phyloP scores from a whole-genome alignment of 768 basidiomycete genomes.

The Fomitopsis pulvina region DNA sequence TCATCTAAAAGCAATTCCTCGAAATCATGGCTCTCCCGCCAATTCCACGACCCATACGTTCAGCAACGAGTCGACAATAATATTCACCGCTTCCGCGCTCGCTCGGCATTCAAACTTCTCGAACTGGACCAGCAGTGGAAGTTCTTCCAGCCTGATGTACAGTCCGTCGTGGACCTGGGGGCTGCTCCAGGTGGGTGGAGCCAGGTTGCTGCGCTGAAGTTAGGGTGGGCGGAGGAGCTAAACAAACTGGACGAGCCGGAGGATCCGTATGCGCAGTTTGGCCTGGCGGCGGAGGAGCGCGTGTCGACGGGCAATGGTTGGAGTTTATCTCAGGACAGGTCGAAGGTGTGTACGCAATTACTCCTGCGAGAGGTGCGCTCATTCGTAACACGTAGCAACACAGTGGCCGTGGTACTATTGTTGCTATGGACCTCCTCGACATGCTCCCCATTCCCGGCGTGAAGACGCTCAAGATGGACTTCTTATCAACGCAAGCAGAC shows the following conservation, averaged over 20 bases:
- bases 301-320: too few species aligned
- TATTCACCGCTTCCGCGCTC: constrained; percentile 58
- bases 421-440: constrained; percentile 77
- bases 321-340: too few species aligned
- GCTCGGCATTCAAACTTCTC: constrained; percentile 89
- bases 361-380: not conserved
- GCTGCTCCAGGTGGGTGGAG: constrained; percentile 95
- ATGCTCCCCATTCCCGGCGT: constrained; percentile 73
- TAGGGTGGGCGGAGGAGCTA: constrained; percentile 45
- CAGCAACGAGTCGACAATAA: constrained; percentile 39
- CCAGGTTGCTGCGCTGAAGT: constrained; percentile 64
- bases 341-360: too few species aligned
- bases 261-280: not conserved
- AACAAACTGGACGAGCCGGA: not conserved
- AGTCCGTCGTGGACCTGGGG: constrained; percentile 77
- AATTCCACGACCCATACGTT: constrained; percentile 66
- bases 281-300: not conserved
- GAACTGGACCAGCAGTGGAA: constrained; percentile 61
- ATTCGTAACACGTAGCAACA: not conserved
- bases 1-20: constrained; percentile 36
- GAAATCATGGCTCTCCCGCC: constrained; percentile 60
- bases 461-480: constrained; percentile 69
- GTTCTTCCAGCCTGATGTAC: constrained; percentile 49
- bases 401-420: constrained; percentile 41
- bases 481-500: constrained; percentile 52